Evolutionary conservation across 2,329 filamentous ascomycete genomes (phyloP), one percentile per base, ranked within the genome.

Genomic region (Penicillium sp.): DNA sequence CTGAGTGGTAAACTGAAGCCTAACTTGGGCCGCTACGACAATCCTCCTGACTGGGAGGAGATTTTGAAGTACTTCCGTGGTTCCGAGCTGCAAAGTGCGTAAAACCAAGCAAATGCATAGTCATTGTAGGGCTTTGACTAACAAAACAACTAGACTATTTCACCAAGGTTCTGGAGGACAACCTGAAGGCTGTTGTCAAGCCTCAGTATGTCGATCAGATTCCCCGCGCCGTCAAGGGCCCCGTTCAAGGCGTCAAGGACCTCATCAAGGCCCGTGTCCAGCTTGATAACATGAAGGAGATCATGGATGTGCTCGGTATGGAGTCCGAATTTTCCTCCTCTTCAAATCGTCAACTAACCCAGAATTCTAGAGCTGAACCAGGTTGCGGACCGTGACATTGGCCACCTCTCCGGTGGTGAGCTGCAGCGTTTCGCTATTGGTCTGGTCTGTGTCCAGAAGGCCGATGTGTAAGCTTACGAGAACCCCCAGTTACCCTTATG

Each of bases 181-280:
- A 99, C 74, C 85, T 99, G 69, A 97, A 97, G 84, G 94, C 96
- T 62, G 92, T 99, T 60, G 93, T 98, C 71, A 99, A 99, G 85
- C 95, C 95, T 60, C 96, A 99, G 82, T 97, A 99, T 83, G 95
- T 99, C 72, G 95, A 99, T 73, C 95, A 98, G 81, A 94, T 99
- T 67, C 95, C 95, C 63, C 92, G 90, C 78, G 94, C 95, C 45
- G 90, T 99, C 74, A 93, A 90, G 75, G 89, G 89, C 22, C 82
- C 90, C 46, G 85, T 93, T 70, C 93, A 93, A 81, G 87, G 86
- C 28, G 96, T 99, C 58, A 86, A 88, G 68, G 84, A 84, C 61
- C 85, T 98, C 65, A 89, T 99, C 68, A 86, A 92, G 75, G 85
- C 87, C 70, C 89, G 92, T 67, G 82, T 86, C 62, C 87, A 92